Conservation (phyloP, 2,329 filamentous ascomycete genomes). For the Pyrenophora teres region DNA sequence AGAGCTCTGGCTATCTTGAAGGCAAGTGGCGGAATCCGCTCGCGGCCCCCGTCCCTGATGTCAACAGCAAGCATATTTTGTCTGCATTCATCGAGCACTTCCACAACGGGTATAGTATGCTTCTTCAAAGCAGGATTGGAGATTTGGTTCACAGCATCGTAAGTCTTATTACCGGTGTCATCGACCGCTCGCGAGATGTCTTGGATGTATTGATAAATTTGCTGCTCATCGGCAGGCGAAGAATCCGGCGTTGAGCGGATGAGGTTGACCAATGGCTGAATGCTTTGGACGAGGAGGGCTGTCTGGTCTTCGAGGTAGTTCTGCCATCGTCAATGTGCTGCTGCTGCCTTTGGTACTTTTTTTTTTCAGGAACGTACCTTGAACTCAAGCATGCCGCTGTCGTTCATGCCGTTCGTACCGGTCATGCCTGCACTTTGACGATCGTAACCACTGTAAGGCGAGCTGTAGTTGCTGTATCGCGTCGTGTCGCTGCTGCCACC, state of each 20-base stretch:
- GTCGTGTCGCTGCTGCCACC: slow-evolving; percentile 45
- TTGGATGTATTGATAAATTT: slow-evolving; percentile 70
- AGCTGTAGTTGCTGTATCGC: slow-evolving; percentile 43
- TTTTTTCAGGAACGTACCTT: slow-evolving; percentile 54
- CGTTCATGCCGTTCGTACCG: slow-evolving; percentile 28
- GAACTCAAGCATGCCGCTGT: slow-evolving; percentile 59
- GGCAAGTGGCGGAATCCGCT: slow-evolving; percentile 76
- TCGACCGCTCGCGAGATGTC: slow-evolving; percentile 73
- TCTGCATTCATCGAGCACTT: slow-evolving; percentile 66
- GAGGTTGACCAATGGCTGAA: slow-evolving; percentile 76
- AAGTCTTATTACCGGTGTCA: slow-evolving; percentile 69
- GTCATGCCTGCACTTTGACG: slow-evolving; percentile 38
- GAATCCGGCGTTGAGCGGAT: slow-evolving; percentile 57
- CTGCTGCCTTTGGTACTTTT: slow-evolving; percentile 5
- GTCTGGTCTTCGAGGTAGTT: slow-evolving; percentile 84
- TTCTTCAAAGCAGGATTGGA: slow-evolving; percentile 60
- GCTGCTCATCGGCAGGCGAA: slow-evolving; percentile 39
- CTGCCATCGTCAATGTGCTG: slow-evolving; percentile 46
- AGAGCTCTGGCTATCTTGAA: slow-evolving; percentile 84
- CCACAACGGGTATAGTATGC: slow-evolving; percentile 56
- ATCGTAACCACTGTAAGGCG: slow-evolving; percentile 45
- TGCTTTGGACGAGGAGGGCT: slow-evolving; percentile 75
- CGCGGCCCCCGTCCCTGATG: slow-evolving; percentile 65
- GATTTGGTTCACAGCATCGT: slow-evolving; percentile 54
- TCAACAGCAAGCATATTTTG: slow-evolving; percentile 67